phyloP scores from a whole-genome alignment of 148 eudicot genomes.

The Dianthus caryophyllus region DNA sequence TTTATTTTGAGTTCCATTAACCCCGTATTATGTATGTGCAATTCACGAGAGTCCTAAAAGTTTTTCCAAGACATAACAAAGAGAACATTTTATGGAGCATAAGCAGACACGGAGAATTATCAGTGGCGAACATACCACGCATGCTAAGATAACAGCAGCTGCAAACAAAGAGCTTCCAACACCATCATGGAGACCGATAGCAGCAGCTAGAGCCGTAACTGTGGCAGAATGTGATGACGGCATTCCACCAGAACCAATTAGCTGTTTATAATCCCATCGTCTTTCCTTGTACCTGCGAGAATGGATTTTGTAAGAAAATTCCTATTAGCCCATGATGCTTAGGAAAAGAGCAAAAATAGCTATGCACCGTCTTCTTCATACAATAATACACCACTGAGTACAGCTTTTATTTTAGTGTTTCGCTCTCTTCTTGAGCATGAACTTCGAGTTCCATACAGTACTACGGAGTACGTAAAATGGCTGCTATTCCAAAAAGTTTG shows the following conservation, averaged over 20 bases:
- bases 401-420: background rate
- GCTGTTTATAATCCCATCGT: constrained; percentile 78
- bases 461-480: background rate
- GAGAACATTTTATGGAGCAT: background rate
- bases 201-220: constrained; percentile 82
- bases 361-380: background rate
- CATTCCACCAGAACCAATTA: constrained; percentile 96
- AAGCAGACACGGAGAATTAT: background rate
- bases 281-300: constrained; percentile 86
- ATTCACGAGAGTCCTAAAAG: no score
- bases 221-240: constrained; percentile 99
- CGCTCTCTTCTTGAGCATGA: background rate
- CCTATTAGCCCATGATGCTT: constrained; percentile 1
- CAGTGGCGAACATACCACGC: constrained; percentile 56
- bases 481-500: background rate
- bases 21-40: no score
- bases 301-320: constrained; percentile 32
- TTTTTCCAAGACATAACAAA: background rate
- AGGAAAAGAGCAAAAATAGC: background rate
- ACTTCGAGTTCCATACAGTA: background rate
- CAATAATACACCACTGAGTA: background rate
- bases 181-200: constrained; percentile 77
- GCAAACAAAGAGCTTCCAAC: constrained; percentile 76
- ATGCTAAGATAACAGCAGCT: constrained; percentile 61
- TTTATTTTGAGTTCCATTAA: no score